These are phyloP conservation scores for Cajanus cajan DNA, from an alignment of 306 rosid species.

Conservation along the genomic window DNA sequence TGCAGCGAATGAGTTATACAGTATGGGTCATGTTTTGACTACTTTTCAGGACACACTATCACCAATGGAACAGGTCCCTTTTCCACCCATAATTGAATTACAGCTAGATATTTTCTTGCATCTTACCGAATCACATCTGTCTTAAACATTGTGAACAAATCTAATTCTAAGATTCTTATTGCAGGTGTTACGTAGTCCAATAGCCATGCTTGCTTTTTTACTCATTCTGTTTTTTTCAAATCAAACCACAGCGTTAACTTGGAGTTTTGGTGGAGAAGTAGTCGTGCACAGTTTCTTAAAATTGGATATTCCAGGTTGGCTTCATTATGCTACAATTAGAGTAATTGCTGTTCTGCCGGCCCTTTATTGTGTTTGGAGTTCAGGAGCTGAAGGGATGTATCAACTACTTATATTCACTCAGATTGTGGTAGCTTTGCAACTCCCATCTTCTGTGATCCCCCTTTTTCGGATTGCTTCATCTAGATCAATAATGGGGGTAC, in stretches of 20 bases:
- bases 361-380: constrained; percentile 82
- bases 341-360: constrained; percentile 82
- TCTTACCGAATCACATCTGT: neutral
- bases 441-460: constrained; percentile 92
- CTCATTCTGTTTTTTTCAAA: constrained; percentile 70
- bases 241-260: constrained; percentile 66
- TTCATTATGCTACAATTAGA: constrained; percentile 86
- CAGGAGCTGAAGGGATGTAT: constrained; percentile 93
- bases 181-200: constrained; percentile 74
- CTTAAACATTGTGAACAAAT: constrained; percentile 21
- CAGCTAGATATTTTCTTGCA: constrained; percentile 7
- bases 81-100: constrained; percentile 23
- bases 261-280: constrained; percentile 82
- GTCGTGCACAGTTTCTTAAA: constrained; percentile 68
- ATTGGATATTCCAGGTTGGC: constrained; percentile 91
- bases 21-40: constrained; percentile 62
- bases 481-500: constrained; percentile 75
- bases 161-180: constrained; percentile 24
- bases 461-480: constrained; percentile 85
- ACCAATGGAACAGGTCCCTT: constrained; percentile 72
- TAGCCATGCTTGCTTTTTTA: constrained; percentile 55
- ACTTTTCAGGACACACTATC: constrained; percentile 76
- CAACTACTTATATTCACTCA: constrained; percentile 80
- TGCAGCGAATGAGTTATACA: constrained; percentile 66
- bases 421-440: constrained; percentile 75